Evolutionary conservation across 495 filamentous ascomycete species (phyloP).

Genomic region (Viridothelium virens): DNA sequence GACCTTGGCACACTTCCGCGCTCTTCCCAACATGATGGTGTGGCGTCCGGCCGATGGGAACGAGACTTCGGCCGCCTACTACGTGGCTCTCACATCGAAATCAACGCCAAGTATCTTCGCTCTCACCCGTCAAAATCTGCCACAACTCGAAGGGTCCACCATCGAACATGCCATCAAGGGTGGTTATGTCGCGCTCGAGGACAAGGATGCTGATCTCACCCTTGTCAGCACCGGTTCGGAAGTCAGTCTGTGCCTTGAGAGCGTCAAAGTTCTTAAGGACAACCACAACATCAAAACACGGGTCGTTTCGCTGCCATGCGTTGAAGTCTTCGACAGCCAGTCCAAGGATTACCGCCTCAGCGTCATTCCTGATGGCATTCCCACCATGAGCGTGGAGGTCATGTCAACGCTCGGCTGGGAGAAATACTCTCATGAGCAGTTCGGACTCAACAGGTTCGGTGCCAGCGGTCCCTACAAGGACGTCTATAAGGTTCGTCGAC

Average conservation of each 20-base stretch:
- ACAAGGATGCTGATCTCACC: constrained; percentile 75
- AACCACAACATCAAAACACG: constrained; percentile 81
- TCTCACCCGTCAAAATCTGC: constrained; percentile 95
- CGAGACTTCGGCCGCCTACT: constrained; percentile 97
- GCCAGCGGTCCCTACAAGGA: constrained; percentile 95
- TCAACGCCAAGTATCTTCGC: constrained; percentile 88
- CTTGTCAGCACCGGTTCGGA: constrained; percentile 94
- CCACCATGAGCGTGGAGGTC: constrained; percentile 86
- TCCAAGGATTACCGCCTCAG: constrained; percentile 85
- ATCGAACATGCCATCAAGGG: constrained; percentile 85
- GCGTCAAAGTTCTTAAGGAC: constrained; percentile 82
- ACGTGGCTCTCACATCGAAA: constrained; percentile 83
- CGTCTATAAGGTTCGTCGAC: constrained; percentile 72
- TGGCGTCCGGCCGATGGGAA: constrained; percentile 99
- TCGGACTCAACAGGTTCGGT: constrained; percentile 97
- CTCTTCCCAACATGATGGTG: constrained; percentile 98
- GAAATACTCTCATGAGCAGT: constrained; percentile 97
- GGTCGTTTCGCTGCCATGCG: constrained; percentile 93
- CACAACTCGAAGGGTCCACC: constrained; percentile 88
- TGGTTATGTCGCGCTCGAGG: constrained; percentile 83
- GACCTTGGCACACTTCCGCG: constrained; percentile 98
- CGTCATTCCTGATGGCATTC: constrained; percentile 90
- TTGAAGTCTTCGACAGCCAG: constrained; percentile 95
- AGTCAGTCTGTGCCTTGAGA: constrained; percentile 86
- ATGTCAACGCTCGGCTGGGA: constrained; percentile 95